A percentile compares a stretch with the other conserved stretches of the same genome.
phyloP scores from a whole-genome alignment of 108 stramenopile genomes.

The Cyclotella sp. region DNA sequence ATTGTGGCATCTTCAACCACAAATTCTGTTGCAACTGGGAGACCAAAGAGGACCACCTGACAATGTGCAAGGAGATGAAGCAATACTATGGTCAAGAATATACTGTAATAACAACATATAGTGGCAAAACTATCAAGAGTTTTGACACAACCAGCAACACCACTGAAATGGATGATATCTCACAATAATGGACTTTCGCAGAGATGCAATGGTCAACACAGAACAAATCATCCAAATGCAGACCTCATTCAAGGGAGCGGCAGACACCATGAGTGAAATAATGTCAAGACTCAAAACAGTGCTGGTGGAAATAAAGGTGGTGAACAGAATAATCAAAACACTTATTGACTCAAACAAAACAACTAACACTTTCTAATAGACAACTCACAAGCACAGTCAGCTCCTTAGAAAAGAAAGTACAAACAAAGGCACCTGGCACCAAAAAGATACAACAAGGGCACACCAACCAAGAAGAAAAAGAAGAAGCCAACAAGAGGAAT shows the following conservation, averaged over 20 bases:
- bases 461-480: no score
- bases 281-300: neutral
- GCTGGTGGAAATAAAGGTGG: neutral
- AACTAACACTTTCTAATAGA: neutral
- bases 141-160: neutral
- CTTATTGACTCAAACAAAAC: conserved; percentile 9
- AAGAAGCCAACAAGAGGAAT: no score
- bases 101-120: neutral
- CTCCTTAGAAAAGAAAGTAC: neutral
- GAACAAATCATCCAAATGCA: conserved; percentile 14
- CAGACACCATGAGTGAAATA: conserved; percentile 2
- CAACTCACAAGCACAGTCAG: neutral
- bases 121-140: neutral
- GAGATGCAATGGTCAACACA: neutral
- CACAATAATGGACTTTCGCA: neutral
- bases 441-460: no score
- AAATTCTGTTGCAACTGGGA: neutral
- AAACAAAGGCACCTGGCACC: no score
- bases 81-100: neutral
- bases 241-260: neutral
- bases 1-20: conserved; percentile 3
- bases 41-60: neutral
- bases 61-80: conserved; percentile 6
- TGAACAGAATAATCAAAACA: neutral
- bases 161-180: neutral